Evolutionary conservation across 495 filamentous ascomycete genomes (phyloP).

Genomic region (Chaetomium tenue): DNA sequence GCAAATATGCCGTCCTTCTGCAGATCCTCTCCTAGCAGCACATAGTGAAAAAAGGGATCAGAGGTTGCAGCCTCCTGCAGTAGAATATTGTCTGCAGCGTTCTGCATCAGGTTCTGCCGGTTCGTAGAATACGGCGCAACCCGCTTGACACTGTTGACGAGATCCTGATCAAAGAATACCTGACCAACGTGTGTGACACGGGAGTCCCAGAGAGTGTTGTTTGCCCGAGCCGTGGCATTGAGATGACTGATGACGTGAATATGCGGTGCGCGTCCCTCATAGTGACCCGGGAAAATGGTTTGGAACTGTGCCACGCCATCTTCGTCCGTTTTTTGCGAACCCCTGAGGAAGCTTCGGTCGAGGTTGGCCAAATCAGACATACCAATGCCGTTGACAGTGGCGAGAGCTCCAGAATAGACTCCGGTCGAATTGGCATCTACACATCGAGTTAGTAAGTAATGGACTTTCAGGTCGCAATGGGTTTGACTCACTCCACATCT

Average conservation of each 20-base stretch:
- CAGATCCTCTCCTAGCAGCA: constrained; percentile 48
- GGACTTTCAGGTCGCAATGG: neutral
- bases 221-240: constrained; percentile 37
- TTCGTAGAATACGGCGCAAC: constrained; percentile 56
- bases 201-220: constrained; percentile 52
- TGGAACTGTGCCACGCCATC: constrained; percentile 52
- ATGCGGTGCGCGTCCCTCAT: constrained; percentile 49
- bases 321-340: constrained; percentile 47
- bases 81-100: constrained; percentile 54
- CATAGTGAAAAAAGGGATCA: constrained; percentile 58
- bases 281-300: constrained; percentile 57
- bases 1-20: constrained; percentile 57
- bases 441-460: neutral
- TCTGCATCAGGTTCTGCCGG: constrained; percentile 48
- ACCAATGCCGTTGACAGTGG: constrained; percentile 48
- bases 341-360: constrained; percentile 51
- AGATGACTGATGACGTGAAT: constrained; percentile 48
- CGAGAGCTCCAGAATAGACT: constrained; percentile 54
- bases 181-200: constrained; percentile 59
- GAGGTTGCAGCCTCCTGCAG: constrained; percentile 42
- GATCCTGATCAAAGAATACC: constrained; percentile 59
- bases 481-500: constrained; percentile 50
- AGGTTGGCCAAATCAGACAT: constrained; percentile 37
- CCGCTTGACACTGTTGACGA: constrained; percentile 48
- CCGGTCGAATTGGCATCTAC: constrained; percentile 30